Conservation (phyloP, 306 rosid species). For the Fragaria iinumae region DNA sequence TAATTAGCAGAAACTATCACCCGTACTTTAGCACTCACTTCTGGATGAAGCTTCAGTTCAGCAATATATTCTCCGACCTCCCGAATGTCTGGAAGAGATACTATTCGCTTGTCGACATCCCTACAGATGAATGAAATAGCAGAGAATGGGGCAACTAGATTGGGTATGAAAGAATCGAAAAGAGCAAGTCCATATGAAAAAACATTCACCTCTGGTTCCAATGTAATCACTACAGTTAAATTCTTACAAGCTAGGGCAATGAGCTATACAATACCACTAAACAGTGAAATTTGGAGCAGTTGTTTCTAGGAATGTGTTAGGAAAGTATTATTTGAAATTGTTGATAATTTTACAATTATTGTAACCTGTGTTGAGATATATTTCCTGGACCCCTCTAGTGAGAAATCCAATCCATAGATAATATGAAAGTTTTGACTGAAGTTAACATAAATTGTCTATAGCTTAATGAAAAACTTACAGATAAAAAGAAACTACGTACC, state of each 20-base stretch:
- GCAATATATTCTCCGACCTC: conserved; percentile 85
- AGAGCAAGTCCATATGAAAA: neutral
- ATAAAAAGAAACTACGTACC: conserved; percentile 37
- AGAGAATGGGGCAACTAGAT: conserved; percentile 15
- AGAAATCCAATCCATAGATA: neutral
- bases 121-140: conserved; percentile 36
- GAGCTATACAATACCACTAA: neutral
- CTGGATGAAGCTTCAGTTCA: conserved; percentile 97
- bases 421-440: neutral
- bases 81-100: conserved; percentile 81
- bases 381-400: neutral
- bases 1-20: conserved; percentile 71
- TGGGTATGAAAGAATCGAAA: neutral
- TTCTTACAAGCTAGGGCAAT: neutral
- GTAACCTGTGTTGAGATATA: neutral
- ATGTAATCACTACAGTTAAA: neutral
- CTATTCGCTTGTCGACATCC: conserved; percentile 89
- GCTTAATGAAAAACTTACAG: neutral
- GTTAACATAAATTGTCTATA: neutral
- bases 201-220: neutral
- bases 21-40: conserved; percentile 78
- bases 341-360: neutral
- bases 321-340: neutral
- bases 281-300: neutral
- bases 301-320: neutral